phyloP scores from a whole-genome alignment of 2,329 filamentous ascomycete genomes.

The Aspergillus fructus region DNA sequence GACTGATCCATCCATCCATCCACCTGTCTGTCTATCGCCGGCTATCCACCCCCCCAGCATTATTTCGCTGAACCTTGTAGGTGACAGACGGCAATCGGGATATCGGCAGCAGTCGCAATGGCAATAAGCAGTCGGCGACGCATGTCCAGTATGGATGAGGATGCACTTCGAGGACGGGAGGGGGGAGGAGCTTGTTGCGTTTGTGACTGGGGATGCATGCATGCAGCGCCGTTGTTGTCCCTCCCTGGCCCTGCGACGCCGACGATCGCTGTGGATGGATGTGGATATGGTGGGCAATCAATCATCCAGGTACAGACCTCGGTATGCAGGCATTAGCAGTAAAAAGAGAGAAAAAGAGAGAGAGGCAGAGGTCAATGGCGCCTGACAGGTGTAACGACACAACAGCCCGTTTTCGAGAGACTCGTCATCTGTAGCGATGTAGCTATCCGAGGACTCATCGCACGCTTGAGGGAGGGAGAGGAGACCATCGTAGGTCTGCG shows the following conservation, averaged over 20 bases:
- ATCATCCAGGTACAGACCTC: background rate
- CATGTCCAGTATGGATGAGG: background rate
- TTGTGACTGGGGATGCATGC: conserved; percentile 15
- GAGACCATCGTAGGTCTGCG: background rate
- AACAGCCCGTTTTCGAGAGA: background rate
- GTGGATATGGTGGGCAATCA: background rate
- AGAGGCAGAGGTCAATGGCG: too few species aligned
- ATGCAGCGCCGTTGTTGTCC: conserved; percentile 15
- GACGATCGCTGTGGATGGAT: background rate
- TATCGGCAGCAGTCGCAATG: background rate
- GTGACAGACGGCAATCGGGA: background rate
- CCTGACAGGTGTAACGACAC: too few species aligned
- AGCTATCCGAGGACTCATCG: conserved; percentile 1
- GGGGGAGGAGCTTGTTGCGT: conserved; percentile 5
- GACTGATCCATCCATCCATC: conserved; percentile 5
- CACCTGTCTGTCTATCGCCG: too few species aligned
- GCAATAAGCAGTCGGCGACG: conserved; percentile 1
- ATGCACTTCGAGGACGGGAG: conserved; percentile 6
- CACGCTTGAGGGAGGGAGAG: background rate
- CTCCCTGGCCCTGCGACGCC: conserved; percentile 1
- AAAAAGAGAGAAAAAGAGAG: too few species aligned
- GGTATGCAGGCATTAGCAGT: too few species aligned
- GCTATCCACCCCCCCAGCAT: background rate
- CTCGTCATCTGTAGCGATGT: conserved; percentile 5
- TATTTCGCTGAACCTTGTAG: background rate